These are phyloP conservation scores for Gilbertella persicaria DNA, from an alignment of 371 early-diverging fungal genomes.

Conservation along the genomic window DNA sequence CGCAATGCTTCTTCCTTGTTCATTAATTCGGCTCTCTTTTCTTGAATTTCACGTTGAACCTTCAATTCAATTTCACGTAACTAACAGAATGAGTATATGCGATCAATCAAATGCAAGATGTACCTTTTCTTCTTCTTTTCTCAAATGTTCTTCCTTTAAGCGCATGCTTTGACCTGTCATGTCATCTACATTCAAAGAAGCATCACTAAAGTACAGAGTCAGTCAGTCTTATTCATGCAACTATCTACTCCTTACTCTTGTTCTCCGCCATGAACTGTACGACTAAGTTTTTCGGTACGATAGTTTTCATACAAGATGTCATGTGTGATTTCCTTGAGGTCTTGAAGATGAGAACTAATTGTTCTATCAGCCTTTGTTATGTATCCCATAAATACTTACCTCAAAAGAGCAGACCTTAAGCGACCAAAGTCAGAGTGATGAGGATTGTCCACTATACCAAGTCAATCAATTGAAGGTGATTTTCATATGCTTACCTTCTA, in stretches of 20 bases:
- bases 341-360: slow-evolving; percentile 90
- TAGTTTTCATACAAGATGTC: slow-evolving; percentile 88
- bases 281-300: slow-evolving; percentile 89
- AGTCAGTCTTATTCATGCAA: slow-evolving; percentile 6
- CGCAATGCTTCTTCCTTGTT: slow-evolving; percentile 62
- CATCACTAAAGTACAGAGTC: too few species aligned
- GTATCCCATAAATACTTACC: too few species aligned
- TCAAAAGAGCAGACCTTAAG: slow-evolving; percentile 88
- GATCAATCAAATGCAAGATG: neutral
- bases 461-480: slow-evolving; percentile 1
- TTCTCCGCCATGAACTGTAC: slow-evolving; percentile 56
- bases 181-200: slow-evolving; percentile 52
- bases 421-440: slow-evolving; percentile 97
- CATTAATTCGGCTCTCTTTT: slow-evolving; percentile 59
- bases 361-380: too few species aligned
- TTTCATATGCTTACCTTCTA: slow-evolving; percentile 76
- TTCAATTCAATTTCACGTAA: slow-evolving; percentile 62
- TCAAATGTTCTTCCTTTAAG: slow-evolving; percentile 64
- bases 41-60: slow-evolving; percentile 61
- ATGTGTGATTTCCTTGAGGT: slow-evolving; percentile 88
- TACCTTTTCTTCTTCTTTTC: slow-evolving; percentile 65
- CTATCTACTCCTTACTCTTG: slow-evolving; percentile 34
- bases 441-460: slow-evolving; percentile 70
- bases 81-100: slow-evolving; percentile 15
- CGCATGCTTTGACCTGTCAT: slow-evolving; percentile 52